These are phyloP conservation scores for Apiotrichum montevideense DNA, from an alignment of 1,284 basidiomycete genomes.

Conservation along the genomic window DNA sequence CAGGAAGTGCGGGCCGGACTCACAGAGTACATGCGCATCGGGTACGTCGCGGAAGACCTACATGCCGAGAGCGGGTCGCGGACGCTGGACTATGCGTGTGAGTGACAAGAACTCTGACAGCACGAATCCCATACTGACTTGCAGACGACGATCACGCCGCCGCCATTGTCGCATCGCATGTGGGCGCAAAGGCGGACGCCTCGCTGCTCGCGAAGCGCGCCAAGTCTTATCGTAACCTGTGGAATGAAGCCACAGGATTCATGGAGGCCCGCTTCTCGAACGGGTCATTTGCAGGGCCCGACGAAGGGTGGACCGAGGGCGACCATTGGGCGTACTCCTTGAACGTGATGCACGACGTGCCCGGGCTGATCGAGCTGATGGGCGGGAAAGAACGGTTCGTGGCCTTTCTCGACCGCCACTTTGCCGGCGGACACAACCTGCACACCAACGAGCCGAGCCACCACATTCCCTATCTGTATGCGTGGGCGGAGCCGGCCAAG, in stretches of 20 bases:
- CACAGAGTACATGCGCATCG: slow-evolving; percentile 59
- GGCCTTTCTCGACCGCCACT: slow-evolving; percentile 66
- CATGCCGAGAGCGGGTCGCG: slow-evolving; percentile 72
- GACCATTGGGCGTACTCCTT: slow-evolving; percentile 79
- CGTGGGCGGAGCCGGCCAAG: slow-evolving; percentile 61
- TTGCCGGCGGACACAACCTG: slow-evolving; percentile 71
- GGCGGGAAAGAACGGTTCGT: slow-evolving; percentile 64
- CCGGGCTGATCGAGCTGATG: slow-evolving; percentile 57
- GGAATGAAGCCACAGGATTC: slow-evolving; percentile 65
- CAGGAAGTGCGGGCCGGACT: slow-evolving; percentile 76
- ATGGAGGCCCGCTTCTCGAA: slow-evolving; percentile 69
- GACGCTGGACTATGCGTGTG: slow-evolving; percentile 72
- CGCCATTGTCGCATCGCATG: slow-evolving; percentile 55
- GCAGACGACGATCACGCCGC: slow-evolving; percentile 73
- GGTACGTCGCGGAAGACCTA: slow-evolving; percentile 71
- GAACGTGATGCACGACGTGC: slow-evolving; percentile 60
- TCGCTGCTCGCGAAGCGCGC: slow-evolving; percentile 56
- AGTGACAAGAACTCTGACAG: slow-evolving; percentile 19
- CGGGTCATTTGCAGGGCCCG: slow-evolving; percentile 65
- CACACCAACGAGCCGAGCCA: slow-evolving; percentile 67
- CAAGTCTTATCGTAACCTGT: slow-evolving; percentile 57
- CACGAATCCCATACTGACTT: background rate
- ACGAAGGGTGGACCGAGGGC: slow-evolving; percentile 71
- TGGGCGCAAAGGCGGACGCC: slow-evolving; percentile 54
- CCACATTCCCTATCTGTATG: slow-evolving; percentile 64